Conservation (phyloP, 169 alveolate genomes). For the Cryptosporidium ryanae region DNA sequence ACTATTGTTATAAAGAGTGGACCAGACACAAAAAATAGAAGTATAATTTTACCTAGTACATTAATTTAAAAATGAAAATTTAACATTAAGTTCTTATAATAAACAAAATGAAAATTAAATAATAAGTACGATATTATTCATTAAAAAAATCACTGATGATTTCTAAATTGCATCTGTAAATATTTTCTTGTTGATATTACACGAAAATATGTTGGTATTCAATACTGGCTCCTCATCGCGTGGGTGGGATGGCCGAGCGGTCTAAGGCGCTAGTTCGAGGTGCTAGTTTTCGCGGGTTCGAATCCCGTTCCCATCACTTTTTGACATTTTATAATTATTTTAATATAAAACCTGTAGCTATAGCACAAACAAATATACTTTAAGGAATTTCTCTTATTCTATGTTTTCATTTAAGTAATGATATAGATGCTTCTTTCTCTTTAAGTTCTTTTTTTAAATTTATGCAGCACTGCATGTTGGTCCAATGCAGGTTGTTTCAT, state of each 20-base stretch:
- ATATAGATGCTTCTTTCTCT: not conserved
- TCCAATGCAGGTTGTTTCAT: conserved; percentile 73
- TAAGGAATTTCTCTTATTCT: not conserved
- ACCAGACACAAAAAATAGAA: too few species aligned
- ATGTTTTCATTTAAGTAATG: conserved; percentile 21
- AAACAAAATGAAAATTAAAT: too few species aligned
- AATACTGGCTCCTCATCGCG: not conserved
- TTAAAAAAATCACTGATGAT: too few species aligned
- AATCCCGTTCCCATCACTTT: conserved; percentile 77
- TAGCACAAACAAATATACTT: not conserved
- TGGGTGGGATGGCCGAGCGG: conserved; percentile 78
- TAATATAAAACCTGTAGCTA: conserved; percentile 3
- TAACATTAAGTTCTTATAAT: too few species aligned
- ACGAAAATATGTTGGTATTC: too few species aligned
- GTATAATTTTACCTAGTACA: too few species aligned
- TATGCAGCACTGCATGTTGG: conserved; percentile 73
- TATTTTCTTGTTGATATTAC: too few species aligned
- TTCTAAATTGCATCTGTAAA: too few species aligned
- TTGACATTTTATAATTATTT: conserved; percentile 13
- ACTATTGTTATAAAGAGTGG: too few species aligned
- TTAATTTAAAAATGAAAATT: too few species aligned
- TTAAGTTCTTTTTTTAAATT: not conserved
- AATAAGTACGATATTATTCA: too few species aligned
- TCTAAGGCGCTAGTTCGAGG: conserved; percentile 78
- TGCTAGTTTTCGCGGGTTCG: conserved; percentile 78